These are phyloP conservation scores for Diaporthe eres DNA, from an alignment of 2,329 filamentous ascomycete species.

Conservation along the genomic window DNA sequence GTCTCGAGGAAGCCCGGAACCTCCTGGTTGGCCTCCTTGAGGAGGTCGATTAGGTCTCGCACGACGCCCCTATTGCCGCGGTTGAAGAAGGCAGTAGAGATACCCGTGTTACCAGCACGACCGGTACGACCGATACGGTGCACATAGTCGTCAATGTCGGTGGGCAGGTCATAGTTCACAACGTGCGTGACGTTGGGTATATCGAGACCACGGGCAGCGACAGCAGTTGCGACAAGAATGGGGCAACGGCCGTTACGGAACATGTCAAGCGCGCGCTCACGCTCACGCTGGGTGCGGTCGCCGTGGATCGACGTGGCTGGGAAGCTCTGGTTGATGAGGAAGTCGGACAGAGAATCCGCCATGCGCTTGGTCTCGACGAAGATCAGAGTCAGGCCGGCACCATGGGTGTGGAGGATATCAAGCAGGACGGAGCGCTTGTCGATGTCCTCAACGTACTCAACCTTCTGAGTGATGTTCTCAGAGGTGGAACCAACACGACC, in stretches of 20 bases:
- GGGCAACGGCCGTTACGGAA: conserved; percentile 97
- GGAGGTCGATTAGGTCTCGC: conserved; percentile 93
- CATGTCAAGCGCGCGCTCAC: conserved; percentile 97
- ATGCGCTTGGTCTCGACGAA: conserved; percentile 99
- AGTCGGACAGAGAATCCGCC: conserved; percentile 97
- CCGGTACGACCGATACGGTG: conserved; percentile 99
- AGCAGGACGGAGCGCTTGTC: conserved; percentile 99
- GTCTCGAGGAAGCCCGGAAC: conserved; percentile 95
- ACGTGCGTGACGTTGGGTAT: conserved; percentile 98
- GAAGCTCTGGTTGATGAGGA: conserved; percentile 98
- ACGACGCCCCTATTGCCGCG: conserved; percentile 98
- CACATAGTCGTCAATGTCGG: conserved; percentile 98
- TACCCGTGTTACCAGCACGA: conserved; percentile 98
- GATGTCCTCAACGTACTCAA: conserved; percentile 94
- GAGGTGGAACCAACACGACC: conserved; percentile 98
- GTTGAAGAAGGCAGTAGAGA: conserved; percentile 99
- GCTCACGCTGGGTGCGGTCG: conserved; percentile 98
- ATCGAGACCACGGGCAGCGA: conserved; percentile 91
- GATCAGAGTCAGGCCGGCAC: conserved; percentile 90
- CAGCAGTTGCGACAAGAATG: conserved; percentile 95
- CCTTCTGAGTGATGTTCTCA: conserved; percentile 99
- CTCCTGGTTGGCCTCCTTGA: conserved; percentile 99
- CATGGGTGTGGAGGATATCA: conserved; percentile 96
- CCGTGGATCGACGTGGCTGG: conserved; percentile 98
- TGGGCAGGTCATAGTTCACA: conserved; percentile 99